Evolutionary conservation across 1,284 basidiomycete species (phyloP), one percentile per base, ranked within the genome.

Genomic region (Melanopsichium pennsylvanicum): DNA sequence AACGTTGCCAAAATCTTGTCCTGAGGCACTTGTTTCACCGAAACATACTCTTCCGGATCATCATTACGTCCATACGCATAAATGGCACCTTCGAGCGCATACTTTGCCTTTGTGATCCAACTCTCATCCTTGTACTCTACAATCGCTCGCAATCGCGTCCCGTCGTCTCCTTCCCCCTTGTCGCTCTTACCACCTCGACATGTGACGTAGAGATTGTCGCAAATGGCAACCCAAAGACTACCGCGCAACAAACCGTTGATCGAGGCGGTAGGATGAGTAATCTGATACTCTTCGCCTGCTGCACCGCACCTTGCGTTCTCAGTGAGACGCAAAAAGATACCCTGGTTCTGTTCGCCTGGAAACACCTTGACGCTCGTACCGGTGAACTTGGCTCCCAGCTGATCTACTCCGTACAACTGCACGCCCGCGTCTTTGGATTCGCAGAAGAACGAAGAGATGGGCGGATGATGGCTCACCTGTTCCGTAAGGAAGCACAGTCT

Each of bases 101-200:
- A 97, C 61, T 91, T 89, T 5, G 95, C 88, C 73, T 86, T 89
- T 39, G 92, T 90, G 37, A 98, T 85, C 95, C 95, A 98, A 10
- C 91, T 91, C 90, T 98, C 93, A 77, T 98, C 95, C 83, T 93
- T 93, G 84, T 96, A 97, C 75, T 95, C 92, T 54, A 96, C 86
- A 57, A 98, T 86, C 7, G 91, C 85, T 48, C 93, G 86, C 73
- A 92, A 87, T 72, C 86, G 86, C 38, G 63, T 41, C 5, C 73
- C 70, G 38, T 70, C 62, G 36, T 74, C 68, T 21, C 49, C 51
- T 25, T 66, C 59, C 15, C 56, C 50, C 25, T 59, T 59, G 48
- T 60, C 86, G 16, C 85, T 84, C 58, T 85, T 85, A 6, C 88
- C 88, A 6, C 89, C 89, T 12, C 85, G 85, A 78, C 91, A 93